phyloP scores from a whole-genome alignment of 1,284 basidiomycete genomes.

The Volvariella volvacea region DNA sequence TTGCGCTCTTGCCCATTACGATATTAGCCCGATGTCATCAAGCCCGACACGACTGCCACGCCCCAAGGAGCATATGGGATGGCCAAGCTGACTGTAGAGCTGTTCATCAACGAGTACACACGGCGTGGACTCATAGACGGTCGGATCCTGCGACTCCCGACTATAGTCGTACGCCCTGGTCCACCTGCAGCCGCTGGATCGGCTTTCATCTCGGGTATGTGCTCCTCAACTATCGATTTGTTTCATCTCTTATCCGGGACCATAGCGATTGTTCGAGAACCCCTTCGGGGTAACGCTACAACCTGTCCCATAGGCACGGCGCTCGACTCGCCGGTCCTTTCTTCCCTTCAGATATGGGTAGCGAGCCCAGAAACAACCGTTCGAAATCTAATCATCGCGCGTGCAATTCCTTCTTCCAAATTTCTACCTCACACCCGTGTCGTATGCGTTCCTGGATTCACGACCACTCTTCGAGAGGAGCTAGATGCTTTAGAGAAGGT shows the following conservation, averaged over 20 bases:
- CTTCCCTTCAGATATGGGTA: conserved; percentile 43
- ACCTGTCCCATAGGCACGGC: conserved; percentile 49
- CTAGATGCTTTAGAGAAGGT: conserved; percentile 35
- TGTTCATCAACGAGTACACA: conserved; percentile 58
- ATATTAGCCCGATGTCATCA: conserved; percentile 37
- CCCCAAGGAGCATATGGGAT: conserved; percentile 56
- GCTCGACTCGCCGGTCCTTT: conserved; percentile 33
- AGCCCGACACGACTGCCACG: conserved; percentile 44
- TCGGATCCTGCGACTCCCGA: conserved; percentile 55
- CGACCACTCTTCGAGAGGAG: conserved; percentile 38
- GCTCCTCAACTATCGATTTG: neutral
- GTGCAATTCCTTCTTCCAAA: conserved; percentile 37
- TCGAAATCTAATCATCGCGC: conserved; percentile 48
- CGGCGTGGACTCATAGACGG: conserved; percentile 59
- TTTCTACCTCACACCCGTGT: conserved; percentile 47
- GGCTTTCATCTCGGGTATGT: conserved; percentile 47
- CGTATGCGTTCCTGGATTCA: conserved; percentile 44
- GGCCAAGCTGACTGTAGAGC: conserved; percentile 52
- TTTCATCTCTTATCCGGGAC: neutral
- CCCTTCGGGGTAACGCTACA: conserved; percentile 43
- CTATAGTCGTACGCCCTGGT: conserved; percentile 55
- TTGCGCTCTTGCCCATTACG: neutral
- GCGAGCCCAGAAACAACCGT: conserved; percentile 48
- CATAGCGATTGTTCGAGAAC: conserved; percentile 56
- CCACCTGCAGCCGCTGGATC: conserved; percentile 51